These are phyloP conservation scores for Fusarium penzigii DNA, from an alignment of 2,329 filamentous ascomycete species.

Conservation along the genomic window DNA sequence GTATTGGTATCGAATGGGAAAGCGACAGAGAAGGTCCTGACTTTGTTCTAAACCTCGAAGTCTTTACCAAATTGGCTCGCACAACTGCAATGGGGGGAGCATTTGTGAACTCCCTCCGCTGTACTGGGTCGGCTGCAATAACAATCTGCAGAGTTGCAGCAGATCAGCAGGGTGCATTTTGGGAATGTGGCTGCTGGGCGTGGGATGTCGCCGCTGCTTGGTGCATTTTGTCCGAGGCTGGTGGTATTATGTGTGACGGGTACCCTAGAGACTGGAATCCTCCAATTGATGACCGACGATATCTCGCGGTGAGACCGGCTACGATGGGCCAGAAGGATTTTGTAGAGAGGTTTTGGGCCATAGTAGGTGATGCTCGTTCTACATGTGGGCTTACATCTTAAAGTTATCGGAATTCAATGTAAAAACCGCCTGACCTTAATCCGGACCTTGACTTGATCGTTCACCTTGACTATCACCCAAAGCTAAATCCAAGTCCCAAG, in stretches of 20 bases:
- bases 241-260: conserved; percentile 68
- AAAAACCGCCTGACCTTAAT: no score
- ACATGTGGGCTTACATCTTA: no score
- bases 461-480: no score
- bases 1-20: conserved; percentile 74
- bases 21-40: conserved; percentile 66
- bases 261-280: no score
- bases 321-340: no score
- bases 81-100: conserved; percentile 61
- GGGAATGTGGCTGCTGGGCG: conserved; percentile 80
- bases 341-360: no score
- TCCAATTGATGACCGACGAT: no score
- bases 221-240: conserved; percentile 72
- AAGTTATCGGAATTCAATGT: no score
- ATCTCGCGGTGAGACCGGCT: no score
- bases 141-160: conserved; percentile 73
- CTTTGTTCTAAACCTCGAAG: conserved; percentile 66
- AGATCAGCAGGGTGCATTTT: conserved; percentile 71
- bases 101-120: conserved; percentile 73
- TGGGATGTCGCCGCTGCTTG: conserved; percentile 83
- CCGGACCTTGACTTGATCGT: no score
- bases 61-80: conserved; percentile 61
- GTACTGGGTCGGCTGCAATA: conserved; percentile 69
- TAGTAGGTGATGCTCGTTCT: no score
- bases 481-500: no score